Evolutionary conservation across 2,329 filamentous ascomycete species (phyloP).

Genomic region (Aspergillus nomiae): DNA sequence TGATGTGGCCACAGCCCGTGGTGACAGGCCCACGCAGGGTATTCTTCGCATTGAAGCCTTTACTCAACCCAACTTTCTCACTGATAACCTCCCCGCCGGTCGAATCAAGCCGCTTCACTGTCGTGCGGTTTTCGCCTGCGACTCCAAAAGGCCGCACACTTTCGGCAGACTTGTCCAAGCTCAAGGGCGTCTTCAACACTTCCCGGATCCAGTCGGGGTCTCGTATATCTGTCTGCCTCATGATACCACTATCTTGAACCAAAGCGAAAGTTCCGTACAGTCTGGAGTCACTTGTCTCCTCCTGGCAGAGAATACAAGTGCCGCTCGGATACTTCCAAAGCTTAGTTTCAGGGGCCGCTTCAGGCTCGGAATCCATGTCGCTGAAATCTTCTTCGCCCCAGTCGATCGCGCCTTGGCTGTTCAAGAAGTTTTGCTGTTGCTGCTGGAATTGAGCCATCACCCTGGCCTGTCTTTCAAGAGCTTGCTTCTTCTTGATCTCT

Average conservation of each 20-base stretch:
- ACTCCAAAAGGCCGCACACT: constrained; percentile 85
- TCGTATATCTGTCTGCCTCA: constrained; percentile 81
- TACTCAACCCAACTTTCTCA: constrained; percentile 81
- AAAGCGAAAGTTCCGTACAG: constrained; percentile 93
- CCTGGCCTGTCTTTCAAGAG: constrained; percentile 82
- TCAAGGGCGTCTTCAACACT: constrained; percentile 73
- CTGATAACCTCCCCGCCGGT: constrained; percentile 70
- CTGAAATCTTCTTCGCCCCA: constrained; percentile 84
- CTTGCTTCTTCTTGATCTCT: constrained; percentile 86
- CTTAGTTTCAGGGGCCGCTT: constrained; percentile 64
- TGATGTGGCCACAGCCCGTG: constrained; percentile 93
- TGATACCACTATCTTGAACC: constrained; percentile 79
- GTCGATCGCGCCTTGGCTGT: constrained; percentile 82
- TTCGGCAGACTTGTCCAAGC: constrained; percentile 83
- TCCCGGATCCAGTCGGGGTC: constrained; percentile 85
- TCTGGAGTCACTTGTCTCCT: constrained; percentile 85
- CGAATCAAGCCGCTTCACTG: constrained; percentile 73
- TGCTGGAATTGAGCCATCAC: constrained; percentile 99
- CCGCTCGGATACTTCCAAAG: constrained; percentile 89
- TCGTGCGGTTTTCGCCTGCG: constrained; percentile 79
- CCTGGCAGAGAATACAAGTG: constrained; percentile 94
- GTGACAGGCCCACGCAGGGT: constrained; percentile 76
- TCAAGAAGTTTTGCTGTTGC: constrained; percentile 93
- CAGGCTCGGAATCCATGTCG: constrained; percentile 56
- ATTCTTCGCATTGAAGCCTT: constrained; percentile 75